Base-by-base conservation (phyloP, 1,139 yeast genomes). In the Candida albicans region DNA sequence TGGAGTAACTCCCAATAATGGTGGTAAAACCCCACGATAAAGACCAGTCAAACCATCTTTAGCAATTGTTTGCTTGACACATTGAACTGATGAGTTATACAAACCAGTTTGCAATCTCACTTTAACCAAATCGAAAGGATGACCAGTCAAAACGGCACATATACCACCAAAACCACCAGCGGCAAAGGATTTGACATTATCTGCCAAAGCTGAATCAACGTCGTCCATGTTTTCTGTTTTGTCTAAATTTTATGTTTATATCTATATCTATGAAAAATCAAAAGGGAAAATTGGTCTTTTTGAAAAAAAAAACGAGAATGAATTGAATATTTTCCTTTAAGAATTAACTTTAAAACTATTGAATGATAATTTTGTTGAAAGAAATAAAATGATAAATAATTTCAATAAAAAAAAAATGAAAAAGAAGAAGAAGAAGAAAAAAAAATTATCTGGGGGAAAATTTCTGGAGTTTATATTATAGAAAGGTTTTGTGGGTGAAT, bases 1-100 rank as follows among this genome's bases (percentile, higher is more conserved):
- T 33, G 99, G 99, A 0, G 98, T 93, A 26, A 93, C 98, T 28
- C 99, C 99, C 26, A 87, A 65, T 42, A 93, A 71, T 5, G 99
- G 99, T 9, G 96, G 96, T 30, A 84, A 74, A 26, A 88, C 96
- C 46, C 96, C 96, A 56, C 93, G 70, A 66, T 88, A 93, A 51
- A 93, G 78, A 1, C 97, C 97, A 10, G 73, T 59, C 12, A 81
- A 78, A 1, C 96, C 96, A 50, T 87, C 91, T 33, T 77, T 75
- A 15, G 79, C 79, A 37, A 93, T 53, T 2, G 95, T 89, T 39
- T 76, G 77, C 55, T 73, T 78, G 33, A 89, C 75, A 29, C 95
- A 95, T 42, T 81, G 81, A 4, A 77, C 55, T 13, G 95, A 77
- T 15, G 83, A 73, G 22, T 72, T 61, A 61, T 81, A 83, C 44